Percentiles rank a stretch among this genome's conserved stretches.
Evolutionary conservation across 2,329 filamentous ascomycete species (phyloP).

Genomic region (Claviceps capensis): DNA sequence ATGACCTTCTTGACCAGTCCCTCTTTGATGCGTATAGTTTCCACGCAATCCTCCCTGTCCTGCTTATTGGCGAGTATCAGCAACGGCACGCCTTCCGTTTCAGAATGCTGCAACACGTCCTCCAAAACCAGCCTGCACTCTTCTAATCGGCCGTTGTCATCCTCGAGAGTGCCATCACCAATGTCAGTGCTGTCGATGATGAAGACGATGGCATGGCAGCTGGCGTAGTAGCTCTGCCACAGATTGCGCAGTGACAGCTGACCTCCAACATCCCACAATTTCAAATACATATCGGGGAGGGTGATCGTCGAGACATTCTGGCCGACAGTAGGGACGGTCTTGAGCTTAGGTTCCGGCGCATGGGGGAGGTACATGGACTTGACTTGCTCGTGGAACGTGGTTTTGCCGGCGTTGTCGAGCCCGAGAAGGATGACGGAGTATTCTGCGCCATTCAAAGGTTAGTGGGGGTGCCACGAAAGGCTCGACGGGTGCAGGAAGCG

Average conservation of each 20-base stretch:
- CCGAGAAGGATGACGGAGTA: conserved; percentile 95
- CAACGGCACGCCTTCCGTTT: conserved; percentile 83
- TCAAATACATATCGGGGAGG: conserved; percentile 88
- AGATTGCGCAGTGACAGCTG: conserved; percentile 78
- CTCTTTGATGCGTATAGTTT: conserved; percentile 95
- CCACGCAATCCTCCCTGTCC: conserved; percentile 91
- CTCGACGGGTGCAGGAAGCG: conserved; percentile 6
- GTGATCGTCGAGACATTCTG: conserved; percentile 92
- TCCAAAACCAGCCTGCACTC: conserved; percentile 87
- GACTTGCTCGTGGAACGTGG: conserved; percentile 92
- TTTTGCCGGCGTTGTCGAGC: conserved; percentile 96
- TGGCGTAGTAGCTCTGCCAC: conserved; percentile 92
- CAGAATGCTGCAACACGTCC: conserved; percentile 73
- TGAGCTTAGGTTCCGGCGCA: conserved; percentile 50
- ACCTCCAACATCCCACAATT: conserved; percentile 96
- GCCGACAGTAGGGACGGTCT: conserved; percentile 91
- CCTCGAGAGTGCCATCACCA: conserved; percentile 60
- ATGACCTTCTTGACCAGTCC: conserved; percentile 90
- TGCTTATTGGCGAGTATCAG: conserved; percentile 95
- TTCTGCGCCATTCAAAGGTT: conserved; percentile 37
- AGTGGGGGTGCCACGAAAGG: neutral
- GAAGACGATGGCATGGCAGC: conserved; percentile 93
- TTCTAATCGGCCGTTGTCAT: conserved; percentile 50
- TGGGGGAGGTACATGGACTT: conserved; percentile 69
- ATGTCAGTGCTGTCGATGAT: conserved; percentile 94